Base-by-base conservation (phyloP, 805 yeast species). In the Tetrapisispora fleetii region DNA sequence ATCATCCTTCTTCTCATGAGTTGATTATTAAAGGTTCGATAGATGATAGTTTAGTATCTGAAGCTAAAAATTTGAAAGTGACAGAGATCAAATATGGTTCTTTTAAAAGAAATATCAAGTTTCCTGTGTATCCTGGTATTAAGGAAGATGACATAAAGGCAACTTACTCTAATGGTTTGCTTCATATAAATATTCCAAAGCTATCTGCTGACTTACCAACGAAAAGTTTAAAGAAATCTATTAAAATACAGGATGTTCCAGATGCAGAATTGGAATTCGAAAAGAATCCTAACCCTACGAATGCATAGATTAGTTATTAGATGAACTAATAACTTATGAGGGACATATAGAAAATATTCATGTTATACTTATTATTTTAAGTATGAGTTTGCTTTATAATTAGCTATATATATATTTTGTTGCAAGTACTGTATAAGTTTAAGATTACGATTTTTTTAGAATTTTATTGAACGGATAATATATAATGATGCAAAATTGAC, bases 51-150 rank as follows among this genome's bases (percentile, higher is more conserved):
- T 62, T 67, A 22, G 67, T 69, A 4, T 61, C 70, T n/a, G 69
- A 67, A 19, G 68, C 67, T 27, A 58, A 69, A 47, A 58, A 63
- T 45, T 50, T 76, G 46, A 75, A 73, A 51, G 70, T 76, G 21
- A 67, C 77, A 22, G 85, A 80, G 62, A 70, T 79, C 48, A 72
- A 76, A 58, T 71, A 76, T 37, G 85, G 84, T 14, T 68, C 74
- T 1, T 75, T 80, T 57, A 80, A 78, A 59, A 74, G 85, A 66
- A 69, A 76, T 35, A 61, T 80, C 46, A 77, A 75, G 52, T 71
- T 80, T 58, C 83, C 84, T 19, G 68, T 72, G 1, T 61, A 73
- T 45, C 81, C 82, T 43, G 67, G 71, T 47, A 71, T 79, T 37
- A 63, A 71, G 36, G 84, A 80, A 49, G 79, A 75, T 19, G 67